These are phyloP conservation scores for Boletales sp. DNA, from an alignment of 768 basidiomycete genomes.

Conservation along the genomic window DNA sequence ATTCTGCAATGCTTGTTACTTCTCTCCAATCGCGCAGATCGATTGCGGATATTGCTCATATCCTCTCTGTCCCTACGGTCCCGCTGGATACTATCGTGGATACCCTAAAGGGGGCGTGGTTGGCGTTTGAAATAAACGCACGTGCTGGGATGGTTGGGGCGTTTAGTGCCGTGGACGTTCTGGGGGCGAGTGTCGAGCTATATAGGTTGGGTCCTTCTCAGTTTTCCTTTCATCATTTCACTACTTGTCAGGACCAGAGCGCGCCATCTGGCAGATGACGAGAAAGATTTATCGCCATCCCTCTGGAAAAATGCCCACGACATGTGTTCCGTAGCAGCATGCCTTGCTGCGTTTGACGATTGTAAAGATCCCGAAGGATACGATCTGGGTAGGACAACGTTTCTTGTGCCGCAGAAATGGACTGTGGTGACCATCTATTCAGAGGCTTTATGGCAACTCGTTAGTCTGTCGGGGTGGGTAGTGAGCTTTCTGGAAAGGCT, in stretches of 20 bases:
- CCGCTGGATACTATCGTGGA: slow-evolving; percentile 42
- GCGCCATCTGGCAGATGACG: slow-evolving; percentile 26
- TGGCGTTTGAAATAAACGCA: slow-evolving; percentile 41
- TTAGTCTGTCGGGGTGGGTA: slow-evolving; percentile 59
- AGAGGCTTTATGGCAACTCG: slow-evolving; percentile 76
- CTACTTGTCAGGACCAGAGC: slow-evolving; percentile 31
- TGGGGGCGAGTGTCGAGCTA: slow-evolving; percentile 44
- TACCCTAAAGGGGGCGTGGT: slow-evolving; percentile 45
- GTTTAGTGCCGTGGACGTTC: slow-evolving; percentile 44
- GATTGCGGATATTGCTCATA: slow-evolving; percentile 59
- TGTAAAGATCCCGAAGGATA: slow-evolving; percentile 59
- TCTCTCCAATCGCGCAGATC: slow-evolving; percentile 51
- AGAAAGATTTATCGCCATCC: slow-evolving; percentile 38
- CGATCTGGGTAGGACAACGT: slow-evolving; percentile 50
- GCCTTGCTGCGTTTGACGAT: slow-evolving; percentile 61
- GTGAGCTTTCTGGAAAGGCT: slow-evolving; percentile 59
- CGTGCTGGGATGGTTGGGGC: slow-evolving; percentile 37
- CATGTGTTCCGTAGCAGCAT: slow-evolving; percentile 59
- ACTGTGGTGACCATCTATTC: slow-evolving; percentile 4
- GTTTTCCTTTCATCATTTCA: neutral
- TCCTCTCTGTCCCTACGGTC: slow-evolving; percentile 43
- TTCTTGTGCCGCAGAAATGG: neutral
- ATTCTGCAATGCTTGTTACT: slow-evolving; percentile 25
- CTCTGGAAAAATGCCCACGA: slow-evolving; percentile 67
- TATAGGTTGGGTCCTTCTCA: slow-evolving; percentile 27